Percentiles rank a stretch among this genome's conserved stretches.
Evolutionary conservation across 345 rosid genomes (phyloP).

Genomic region (Syzygium aromaticum): DNA sequence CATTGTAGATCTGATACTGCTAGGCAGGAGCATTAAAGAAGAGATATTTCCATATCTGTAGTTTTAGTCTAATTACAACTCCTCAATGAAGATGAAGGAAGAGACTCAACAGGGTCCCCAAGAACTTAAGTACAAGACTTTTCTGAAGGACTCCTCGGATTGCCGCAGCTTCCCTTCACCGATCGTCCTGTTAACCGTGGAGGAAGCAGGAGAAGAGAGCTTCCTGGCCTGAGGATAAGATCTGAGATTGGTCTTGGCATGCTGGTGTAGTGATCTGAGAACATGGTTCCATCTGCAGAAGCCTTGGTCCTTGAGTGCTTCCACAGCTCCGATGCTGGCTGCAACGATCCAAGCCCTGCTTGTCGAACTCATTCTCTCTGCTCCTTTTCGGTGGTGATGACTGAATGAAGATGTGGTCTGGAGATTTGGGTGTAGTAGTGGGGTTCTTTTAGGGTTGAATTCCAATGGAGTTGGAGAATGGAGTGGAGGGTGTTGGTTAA

Average conservation of each 20-base stretch:
- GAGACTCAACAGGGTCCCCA: slow-evolving; percentile 28
- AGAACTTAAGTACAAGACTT: slow-evolving; percentile 29
- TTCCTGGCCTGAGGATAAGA: slow-evolving; percentile 21
- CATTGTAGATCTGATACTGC: not conserved
- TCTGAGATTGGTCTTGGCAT: slow-evolving; percentile 17
- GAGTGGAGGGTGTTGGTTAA: not conserved
- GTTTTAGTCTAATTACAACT: not conserved
- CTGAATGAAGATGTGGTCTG: not conserved
- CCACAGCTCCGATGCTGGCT: slow-evolving; percentile 37
- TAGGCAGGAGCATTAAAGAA: not conserved
- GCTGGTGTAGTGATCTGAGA: slow-evolving; percentile 25
- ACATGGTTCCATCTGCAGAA: slow-evolving; percentile 41
- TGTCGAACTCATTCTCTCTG: slow-evolving; percentile 1
- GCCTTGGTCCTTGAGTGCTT: slow-evolving; percentile 47
- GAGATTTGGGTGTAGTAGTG: not conserved
- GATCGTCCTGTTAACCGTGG: not conserved
- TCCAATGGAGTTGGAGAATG: not conserved
- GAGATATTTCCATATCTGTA: not conserved
- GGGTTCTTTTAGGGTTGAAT: not conserved
- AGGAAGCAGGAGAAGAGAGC: slow-evolving; percentile 3
- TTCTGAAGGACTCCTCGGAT: slow-evolving; percentile 20
- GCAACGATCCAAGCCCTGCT: slow-evolving; percentile 44
- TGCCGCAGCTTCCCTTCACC: slow-evolving; percentile 7
- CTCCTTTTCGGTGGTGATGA: not conserved
- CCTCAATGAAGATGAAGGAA: not conserved